Conservation (phyloP, 2,329 filamentous ascomycete genomes). For the Dothiorella sarmentorum region DNA sequence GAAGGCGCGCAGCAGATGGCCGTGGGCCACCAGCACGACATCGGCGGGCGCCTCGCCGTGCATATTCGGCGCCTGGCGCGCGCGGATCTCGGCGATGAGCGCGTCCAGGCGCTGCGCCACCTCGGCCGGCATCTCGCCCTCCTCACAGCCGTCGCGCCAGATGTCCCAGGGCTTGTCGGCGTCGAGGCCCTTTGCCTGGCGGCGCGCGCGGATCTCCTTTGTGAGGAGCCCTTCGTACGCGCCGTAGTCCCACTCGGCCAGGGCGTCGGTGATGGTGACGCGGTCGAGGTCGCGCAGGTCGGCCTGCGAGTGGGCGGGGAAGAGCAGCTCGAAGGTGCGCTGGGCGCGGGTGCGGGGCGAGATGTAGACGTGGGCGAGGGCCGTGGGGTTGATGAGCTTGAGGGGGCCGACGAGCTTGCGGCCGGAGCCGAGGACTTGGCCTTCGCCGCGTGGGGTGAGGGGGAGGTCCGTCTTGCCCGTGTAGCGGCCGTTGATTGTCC, state of each 20-base stretch:
- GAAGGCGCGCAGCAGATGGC: conserved; percentile 79
- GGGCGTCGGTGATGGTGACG: conserved; percentile 67
- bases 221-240: conserved; percentile 80
- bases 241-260: conserved; percentile 86
- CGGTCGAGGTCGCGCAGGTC: background rate
- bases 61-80: conserved; percentile 51
- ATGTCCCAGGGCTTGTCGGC: conserved; percentile 69
- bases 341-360: conserved; percentile 50
- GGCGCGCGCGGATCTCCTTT: conserved; percentile 58
- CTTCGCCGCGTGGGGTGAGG: conserved; percentile 32
- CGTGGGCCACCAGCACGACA: conserved; percentile 77
- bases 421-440: conserved; percentile 46
- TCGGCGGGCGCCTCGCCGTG: conserved; percentile 52
- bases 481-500: conserved; percentile 47
- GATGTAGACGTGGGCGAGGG: conserved; percentile 47
- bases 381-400: conserved; percentile 51
- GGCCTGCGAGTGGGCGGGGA: conserved; percentile 21
- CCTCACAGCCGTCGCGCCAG: conserved; percentile 83
- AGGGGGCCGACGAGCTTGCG: conserved; percentile 48
- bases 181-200: conserved; percentile 57
- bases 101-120: conserved; percentile 68
- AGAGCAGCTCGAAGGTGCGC: conserved; percentile 49
- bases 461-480: conserved; percentile 46
- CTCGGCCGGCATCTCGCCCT: conserved; percentile 74
- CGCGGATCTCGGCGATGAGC: conserved; percentile 68